Evolutionary conservation across 2,329 filamentous ascomycete genomes (phyloP).

Genomic region (Chaetothyriales sp.): DNA sequence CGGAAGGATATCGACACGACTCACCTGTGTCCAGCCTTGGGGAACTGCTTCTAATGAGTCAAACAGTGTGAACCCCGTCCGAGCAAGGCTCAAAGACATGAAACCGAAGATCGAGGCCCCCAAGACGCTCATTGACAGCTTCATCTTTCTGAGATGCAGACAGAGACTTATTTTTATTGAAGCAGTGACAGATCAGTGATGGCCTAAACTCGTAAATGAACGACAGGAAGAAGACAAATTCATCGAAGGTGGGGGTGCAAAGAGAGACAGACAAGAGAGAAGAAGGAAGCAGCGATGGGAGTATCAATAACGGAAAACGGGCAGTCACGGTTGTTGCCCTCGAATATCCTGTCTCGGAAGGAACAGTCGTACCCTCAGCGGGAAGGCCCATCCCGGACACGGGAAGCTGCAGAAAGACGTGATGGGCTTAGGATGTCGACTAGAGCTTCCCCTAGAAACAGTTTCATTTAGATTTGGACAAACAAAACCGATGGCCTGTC

Average conservation of each 20-base stretch:
- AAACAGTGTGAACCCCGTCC: background rate
- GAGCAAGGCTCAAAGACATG: background rate
- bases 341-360: background rate
- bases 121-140: background rate
- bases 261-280: background rate
- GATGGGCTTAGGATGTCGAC: too few species aligned
- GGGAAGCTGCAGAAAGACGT: background rate
- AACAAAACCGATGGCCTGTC: too few species aligned
- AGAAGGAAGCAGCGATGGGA: background rate
- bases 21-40: constrained; percentile 1
- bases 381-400: background rate
- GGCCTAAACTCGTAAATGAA: background rate
- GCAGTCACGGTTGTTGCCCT: background rate
- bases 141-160: background rate
- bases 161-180: too few species aligned
- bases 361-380: background rate
- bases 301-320: background rate
- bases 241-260: background rate
- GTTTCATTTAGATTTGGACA: background rate
- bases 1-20: constrained; percentile 8
- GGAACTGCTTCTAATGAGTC: background rate
- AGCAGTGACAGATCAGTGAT: background rate
- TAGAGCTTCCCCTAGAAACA: background rate
- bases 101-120: background rate
- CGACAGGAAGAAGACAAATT: background rate